Evolutionary conservation across 257 asterid species (phyloP).

Genomic region (Solanum ahanhuiri): DNA sequence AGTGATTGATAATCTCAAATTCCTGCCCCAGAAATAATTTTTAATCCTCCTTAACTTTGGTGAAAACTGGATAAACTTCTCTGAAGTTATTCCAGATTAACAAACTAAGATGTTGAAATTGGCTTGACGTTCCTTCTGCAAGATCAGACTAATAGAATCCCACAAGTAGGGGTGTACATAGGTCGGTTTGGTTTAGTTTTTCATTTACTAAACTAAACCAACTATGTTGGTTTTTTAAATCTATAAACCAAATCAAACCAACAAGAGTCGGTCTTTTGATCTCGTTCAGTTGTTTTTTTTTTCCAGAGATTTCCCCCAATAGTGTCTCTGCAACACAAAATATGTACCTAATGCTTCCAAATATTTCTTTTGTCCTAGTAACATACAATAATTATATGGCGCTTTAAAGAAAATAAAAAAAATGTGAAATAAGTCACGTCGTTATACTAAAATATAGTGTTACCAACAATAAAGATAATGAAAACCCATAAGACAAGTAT

Average conservation of each 20-base stretch:
- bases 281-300: too few relatives aligned
- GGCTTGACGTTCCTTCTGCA: background rate
- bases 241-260: background rate
- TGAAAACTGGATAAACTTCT: background rate
- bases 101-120: background rate
- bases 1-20: background rate
- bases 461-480: background rate
- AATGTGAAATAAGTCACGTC: background rate
- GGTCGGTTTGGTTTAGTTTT: background rate
- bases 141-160: background rate
- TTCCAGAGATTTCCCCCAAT: too few relatives aligned
- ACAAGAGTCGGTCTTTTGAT: background rate
- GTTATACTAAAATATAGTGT: too few relatives aligned
- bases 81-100: background rate
- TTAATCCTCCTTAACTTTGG: background rate
- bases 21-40: background rate
- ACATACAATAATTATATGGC: background rate
- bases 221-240: too few relatives aligned
- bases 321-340: too few relatives aligned
- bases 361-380: background rate
- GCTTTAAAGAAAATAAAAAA: too few relatives aligned
- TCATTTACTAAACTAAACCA: background rate
- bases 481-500: background rate
- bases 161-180: background rate
- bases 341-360: background rate